Base-by-base conservation (phyloP, 1,139 yeast genomes). In the Taiozyma sp. region DNA sequence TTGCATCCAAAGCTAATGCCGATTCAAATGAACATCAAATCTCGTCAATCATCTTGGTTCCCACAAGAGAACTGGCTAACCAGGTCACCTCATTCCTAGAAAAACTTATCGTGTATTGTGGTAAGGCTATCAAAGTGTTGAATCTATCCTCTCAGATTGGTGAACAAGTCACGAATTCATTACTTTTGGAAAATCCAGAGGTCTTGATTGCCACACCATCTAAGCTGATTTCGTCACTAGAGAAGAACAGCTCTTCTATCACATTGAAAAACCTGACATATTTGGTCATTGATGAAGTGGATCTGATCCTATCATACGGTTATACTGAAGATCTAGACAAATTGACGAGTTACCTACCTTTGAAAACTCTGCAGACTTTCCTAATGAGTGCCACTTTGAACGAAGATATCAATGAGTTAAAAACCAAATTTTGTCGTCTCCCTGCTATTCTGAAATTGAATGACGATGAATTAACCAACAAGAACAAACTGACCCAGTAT, bases 351-450 rank as follows among this genome's bases (percentile, higher is more conserved):
- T 79, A 72, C 56, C 71, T 90, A 57, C 93, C 95, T 13, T 75
- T 84, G 50, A 85, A 85, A 61, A 83, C 84, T 51, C 73, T 90
- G 59, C 99, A 95, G 70, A 85, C 96, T 2, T 92, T 91, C 71
- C 74, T 95, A 59, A 93, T 93, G 98, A 89, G 97, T 68, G 99
- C 99, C 2, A 95, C 99, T 4, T 73, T 95, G 53, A 88, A 84
- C 65, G 96, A 89, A 48, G 98, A 93, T 56, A 81, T 92, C 57
- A 83, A 88, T 54, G 81, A 79, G 46, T 72, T 95, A 62, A 93
- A 93, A 69, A 67, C 73, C 45, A 79, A 80, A 63, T 91, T 87
- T 67, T 93, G 98, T 69, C 82, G 92, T 51, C 81, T 82, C 59
- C 96, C 97, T 2, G 97, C 96, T 0, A 80, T 90, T 44, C 73